These are phyloP conservation scores for Hemileccinum impolitum DNA, from an alignment of 768 basidiomycete genomes.

Conservation along the genomic window DNA sequence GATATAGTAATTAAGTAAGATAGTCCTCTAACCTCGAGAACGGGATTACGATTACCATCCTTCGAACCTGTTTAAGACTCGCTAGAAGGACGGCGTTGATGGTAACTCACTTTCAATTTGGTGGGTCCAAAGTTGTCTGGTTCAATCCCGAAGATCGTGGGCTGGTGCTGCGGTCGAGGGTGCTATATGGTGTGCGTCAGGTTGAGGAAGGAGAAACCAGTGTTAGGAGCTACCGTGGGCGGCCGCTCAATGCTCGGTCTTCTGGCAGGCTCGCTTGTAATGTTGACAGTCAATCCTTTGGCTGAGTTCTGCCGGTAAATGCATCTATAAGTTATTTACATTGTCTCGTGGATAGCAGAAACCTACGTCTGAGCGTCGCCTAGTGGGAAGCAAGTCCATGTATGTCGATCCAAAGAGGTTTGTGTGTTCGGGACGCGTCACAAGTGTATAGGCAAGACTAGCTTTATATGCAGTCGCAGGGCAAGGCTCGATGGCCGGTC, in stretches of 20 bases:
- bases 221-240: conserved; percentile 3
- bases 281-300: not conserved
- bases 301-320: conserved; percentile 6
- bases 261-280: not conserved
- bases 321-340: not conserved
- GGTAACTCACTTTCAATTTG: conserved; percentile 8
- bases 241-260: not conserved
- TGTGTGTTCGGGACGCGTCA: not conserved
- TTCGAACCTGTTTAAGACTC: not conserved
- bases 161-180: conserved; percentile 1
- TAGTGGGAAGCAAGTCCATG: conserved; percentile 1
- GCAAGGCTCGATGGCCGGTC: not conserved
- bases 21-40: conserved; percentile 10
- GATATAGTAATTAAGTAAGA: not conserved
- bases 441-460: not conserved
- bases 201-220: not conserved
- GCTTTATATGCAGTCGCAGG: conserved; percentile 11
- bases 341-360: not conserved
- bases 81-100: not conserved
- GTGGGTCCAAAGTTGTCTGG: not conserved
- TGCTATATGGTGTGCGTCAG: conserved; percentile 7
- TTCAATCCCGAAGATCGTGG: conserved; percentile 13
- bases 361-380: conserved; percentile 12
- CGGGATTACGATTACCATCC: not conserved
- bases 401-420: not conserved